A percentile compares a stretch with the other conserved stretches of the same genome.
These are phyloP conservation scores for Coelastrella sp. DNA, from an alignment of 139 green algal genomes.

Conservation along the genomic window DNA sequence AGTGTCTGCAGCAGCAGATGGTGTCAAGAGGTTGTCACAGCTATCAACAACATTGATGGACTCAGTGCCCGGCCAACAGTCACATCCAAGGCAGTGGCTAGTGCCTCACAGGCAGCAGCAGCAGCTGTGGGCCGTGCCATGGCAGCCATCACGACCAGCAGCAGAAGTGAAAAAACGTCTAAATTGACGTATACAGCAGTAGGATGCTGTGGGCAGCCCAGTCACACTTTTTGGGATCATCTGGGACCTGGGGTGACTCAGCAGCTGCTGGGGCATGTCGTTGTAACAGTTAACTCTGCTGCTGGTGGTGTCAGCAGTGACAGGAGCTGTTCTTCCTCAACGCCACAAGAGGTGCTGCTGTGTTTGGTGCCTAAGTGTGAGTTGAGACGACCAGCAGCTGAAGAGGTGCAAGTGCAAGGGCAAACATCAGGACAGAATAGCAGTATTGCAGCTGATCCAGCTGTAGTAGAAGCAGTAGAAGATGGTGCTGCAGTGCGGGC, in stretches of 20 bases:
- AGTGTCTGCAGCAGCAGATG: not conserved
- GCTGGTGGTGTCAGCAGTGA: not conserved
- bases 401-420: not conserved
- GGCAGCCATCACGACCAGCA: not conserved
- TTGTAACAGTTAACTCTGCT: not conserved
- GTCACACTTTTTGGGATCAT: not conserved
- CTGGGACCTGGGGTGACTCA: not conserved
- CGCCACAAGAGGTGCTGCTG: not conserved
- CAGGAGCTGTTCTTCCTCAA: not conserved
- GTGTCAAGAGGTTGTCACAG: not conserved
- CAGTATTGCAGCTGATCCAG: not conserved
- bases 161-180: too few species aligned
- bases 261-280: slow-evolving; percentile 37
- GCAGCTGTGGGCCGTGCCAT: not conserved
- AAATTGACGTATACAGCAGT: too few species aligned
- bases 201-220: too few species aligned
- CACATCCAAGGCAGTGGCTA: not conserved
- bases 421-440: not conserved
- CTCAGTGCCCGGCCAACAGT: not conserved
- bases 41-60: not conserved
- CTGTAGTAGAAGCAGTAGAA: not conserved
- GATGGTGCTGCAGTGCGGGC: not conserved
- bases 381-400: too few species aligned
- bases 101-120: slow-evolving; percentile 1
- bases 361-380: not conserved